A percentile compares a stretch with the other conserved stretches of the same genome.
These are phyloP conservation scores for Argentina anserina DNA, from an alignment of 306 rosid species.

Conservation along the genomic window DNA sequence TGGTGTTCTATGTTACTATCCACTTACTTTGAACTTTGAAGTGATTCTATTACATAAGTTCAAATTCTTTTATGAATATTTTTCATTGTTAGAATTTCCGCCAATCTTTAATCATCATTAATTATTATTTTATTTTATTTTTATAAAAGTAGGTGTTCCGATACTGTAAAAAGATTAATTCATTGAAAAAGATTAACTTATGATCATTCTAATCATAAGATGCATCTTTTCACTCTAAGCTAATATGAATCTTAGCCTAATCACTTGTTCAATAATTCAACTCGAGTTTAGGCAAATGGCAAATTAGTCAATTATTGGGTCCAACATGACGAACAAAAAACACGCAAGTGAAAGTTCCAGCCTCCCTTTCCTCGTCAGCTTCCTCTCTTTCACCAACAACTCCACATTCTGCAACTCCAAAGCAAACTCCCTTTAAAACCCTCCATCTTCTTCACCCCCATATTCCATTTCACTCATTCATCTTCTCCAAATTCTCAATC, in stretches of 20 bases:
- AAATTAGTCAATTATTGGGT: background rate
- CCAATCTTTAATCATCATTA: no score
- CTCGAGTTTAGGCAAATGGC: background rate
- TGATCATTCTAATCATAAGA: background rate
- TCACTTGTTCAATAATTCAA: background rate
- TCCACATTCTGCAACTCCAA: background rate
- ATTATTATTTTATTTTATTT: no score
- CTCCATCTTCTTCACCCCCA: background rate
- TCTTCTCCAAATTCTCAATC: background rate
- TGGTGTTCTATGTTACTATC: no score
- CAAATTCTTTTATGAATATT: no score
- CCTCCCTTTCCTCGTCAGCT: conserved; percentile 10
- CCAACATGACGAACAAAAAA: background rate
- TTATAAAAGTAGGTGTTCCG: no score
- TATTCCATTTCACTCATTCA: background rate
- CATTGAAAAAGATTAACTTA: no score
- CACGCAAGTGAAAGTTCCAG: background rate
- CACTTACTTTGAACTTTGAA: no score
- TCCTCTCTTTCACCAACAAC: background rate
- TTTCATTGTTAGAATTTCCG: no score
- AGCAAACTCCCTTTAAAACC: background rate
- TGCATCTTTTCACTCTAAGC: background rate
- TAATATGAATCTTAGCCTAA: background rate
- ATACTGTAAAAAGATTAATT: no score
- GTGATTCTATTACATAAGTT: no score